Base-by-base conservation (phyloP, 2,329 filamentous ascomycete genomes). In the Stromatinia cepivora region DNA sequence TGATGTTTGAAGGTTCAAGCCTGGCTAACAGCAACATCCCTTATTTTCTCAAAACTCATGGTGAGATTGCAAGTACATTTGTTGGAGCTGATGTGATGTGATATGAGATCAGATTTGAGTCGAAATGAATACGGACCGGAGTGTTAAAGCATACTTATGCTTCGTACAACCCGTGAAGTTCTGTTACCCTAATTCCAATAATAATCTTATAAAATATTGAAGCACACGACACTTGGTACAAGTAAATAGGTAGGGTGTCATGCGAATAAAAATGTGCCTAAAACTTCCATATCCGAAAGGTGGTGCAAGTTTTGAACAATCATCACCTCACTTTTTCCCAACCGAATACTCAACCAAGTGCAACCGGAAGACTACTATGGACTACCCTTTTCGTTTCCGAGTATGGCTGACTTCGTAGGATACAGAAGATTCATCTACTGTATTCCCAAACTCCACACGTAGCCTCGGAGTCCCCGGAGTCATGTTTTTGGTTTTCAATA, bases 221-320 rank as follows among this genome's bases (percentile, higher is more conserved):
- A 42, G 56, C 36, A 59, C 36, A 59, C n/a, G 36, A 59, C 36
- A 59, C n/a, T 59, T 59, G 20, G 36, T 45, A 59, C 36, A 17
- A 4, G 8, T 28, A 45, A 10, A 36, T 42, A 42, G 31, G 36
- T 10, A 20, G 10, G 15, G 22, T 17, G 25, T 61, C 39, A 36
- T 34, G 7, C 0, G 86, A 87, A 52, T 48, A 3, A 36, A 36
- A 17, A 57, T 15, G n/a, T 39, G 13, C 36, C 31, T 25, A 48
- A 13, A 25, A 63, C 42, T 64, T 22, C 11, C 31, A 64, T 17
- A 39, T 50, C 22, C 8, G 22, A 52, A 48, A 64, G 28, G 61
- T 52, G 22, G 28, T 34, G 61, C 34, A n/a, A 52, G 61, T 34
- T 46, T 20, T 8, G 58, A n/a, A 31, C 39, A 22, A 46, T 46